Evolutionary conservation across 306 rosid genomes (phyloP).

Genomic region (Alnus rubra): DNA sequence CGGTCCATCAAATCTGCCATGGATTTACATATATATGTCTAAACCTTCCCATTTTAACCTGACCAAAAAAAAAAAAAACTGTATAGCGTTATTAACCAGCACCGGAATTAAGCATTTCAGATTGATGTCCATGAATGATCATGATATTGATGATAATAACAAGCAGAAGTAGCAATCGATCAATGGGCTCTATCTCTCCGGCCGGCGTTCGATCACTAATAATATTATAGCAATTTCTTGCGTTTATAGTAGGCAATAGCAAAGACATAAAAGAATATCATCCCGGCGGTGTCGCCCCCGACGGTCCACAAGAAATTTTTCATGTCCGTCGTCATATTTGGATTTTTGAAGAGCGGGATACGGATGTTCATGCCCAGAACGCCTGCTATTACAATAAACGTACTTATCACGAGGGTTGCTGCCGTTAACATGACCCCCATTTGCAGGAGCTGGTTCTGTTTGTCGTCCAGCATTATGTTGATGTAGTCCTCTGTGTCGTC

Average conservation of each 20-base stretch:
- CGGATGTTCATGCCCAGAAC: conserved; percentile 50
- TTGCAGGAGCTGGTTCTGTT: conserved; percentile 76
- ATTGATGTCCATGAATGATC: too few species aligned
- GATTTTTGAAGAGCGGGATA: conserved; percentile 33
- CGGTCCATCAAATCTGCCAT: too few species aligned
- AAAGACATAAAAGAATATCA: conserved; percentile 38
- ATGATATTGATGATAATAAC: background rate
- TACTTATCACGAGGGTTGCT: conserved; percentile 51
- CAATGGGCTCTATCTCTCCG: too few species aligned
- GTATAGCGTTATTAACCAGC: too few species aligned
- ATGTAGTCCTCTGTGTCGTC: conserved; percentile 85
- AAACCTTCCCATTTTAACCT: too few species aligned
- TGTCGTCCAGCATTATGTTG: conserved; percentile 91
- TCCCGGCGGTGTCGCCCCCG: conserved; percentile 41
- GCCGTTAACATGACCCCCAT: conserved; percentile 61
- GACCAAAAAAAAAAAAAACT: too few species aligned
- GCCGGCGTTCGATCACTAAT: too few species aligned
- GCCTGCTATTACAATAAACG: conserved; percentile 50
- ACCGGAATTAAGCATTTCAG: too few species aligned
- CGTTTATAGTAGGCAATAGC: conserved; percentile 55
- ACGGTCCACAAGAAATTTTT: conserved; percentile 41
- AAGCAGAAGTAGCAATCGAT: too few species aligned
- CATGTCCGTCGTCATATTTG: conserved; percentile 27
- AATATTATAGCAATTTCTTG: conserved; percentile 31
- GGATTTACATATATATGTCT: too few species aligned